Conservation (phyloP, 139 green algal species). For the Chlorella sp. region DNA sequence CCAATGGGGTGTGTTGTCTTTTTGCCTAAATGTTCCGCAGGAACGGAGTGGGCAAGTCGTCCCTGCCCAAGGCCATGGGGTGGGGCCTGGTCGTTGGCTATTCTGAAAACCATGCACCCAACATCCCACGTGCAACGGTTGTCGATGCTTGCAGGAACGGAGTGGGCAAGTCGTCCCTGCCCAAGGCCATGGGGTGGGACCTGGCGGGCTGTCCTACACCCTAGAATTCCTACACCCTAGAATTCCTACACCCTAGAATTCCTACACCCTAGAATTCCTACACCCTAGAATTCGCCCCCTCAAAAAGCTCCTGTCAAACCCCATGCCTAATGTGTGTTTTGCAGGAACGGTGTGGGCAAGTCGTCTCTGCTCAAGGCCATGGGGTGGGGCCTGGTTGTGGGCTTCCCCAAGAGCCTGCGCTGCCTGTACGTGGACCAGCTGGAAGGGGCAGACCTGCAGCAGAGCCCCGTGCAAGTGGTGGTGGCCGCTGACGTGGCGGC, state of each 20-base stretch:
- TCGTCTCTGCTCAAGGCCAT: slow-evolving; percentile 58
- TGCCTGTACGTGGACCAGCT: slow-evolving; percentile 56
- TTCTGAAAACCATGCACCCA: neutral
- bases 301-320: too few species aligned
- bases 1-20: too few species aligned
- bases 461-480: slow-evolving; percentile 19
- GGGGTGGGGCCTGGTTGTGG: slow-evolving; percentile 37
- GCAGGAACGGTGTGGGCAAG: slow-evolving; percentile 59
- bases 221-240: too few species aligned
- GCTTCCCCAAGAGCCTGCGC: slow-evolving; percentile 26
- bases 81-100: slow-evolving; percentile 24
- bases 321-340: neutral
- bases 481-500: slow-evolving; percentile 19
- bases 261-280: too few species aligned
- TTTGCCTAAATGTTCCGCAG: neutral
- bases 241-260: too few species aligned
- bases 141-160: too few species aligned
- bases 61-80: slow-evolving; percentile 48
- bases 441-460: slow-evolving; percentile 22
- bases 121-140: too few species aligned
- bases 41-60: slow-evolving; percentile 56
- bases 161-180: slow-evolving; percentile 54
- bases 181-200: slow-evolving; percentile 37
- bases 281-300: too few species aligned
- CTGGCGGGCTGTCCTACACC: too few species aligned